Base-by-base conservation (phyloP, 164 flowering plant species). In the Kingdonia uniflora region DNA sequence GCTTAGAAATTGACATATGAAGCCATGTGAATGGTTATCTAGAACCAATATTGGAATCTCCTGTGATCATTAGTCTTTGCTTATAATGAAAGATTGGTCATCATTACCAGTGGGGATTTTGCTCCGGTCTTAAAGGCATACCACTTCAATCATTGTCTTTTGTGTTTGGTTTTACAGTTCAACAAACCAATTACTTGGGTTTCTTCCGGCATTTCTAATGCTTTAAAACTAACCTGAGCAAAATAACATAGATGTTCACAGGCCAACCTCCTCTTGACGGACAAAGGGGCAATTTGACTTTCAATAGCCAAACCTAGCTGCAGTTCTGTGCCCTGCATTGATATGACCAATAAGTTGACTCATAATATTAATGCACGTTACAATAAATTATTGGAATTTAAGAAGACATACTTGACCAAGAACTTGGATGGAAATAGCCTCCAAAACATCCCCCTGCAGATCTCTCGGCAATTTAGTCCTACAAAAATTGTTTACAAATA, bases 251-350 rank as follows among this genome's bases (percentile, higher is more conserved):
- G 60, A 58, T 73, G 79, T 64, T 92, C 99, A 61, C 99, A 92
- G 37, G 99, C 96, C 71, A 92, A 64, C 67, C 99, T 87, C 76
- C 99, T 79, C 71, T 84, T 87, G 21, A 88, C 96, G 0, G 99
- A 78, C 50, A 78, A 68, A 59, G 82, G 76, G 26, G 94, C 99
- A 52, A 80, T 85, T 49, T 75, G 81, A 59, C 82, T 72, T 49
- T 85, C 94, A 63, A 84, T 71, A 56, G 99, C 99, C 58, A 88
- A 63, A 8, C 89, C 83, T 38, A 92, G 89, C 71, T 92, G 99
- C 68, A 92, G 62, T 68, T 85, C 99, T 23, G 88, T 88, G 57
- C 79, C 99, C 96, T 89, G 76, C 45, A 73, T 51, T 47, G 25
- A 26, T 44, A n/a, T 37, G 15, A 48, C 35, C 55, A 42, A 55